Base-by-base conservation (phyloP, 2,329 filamentous ascomycete genomes). In the Colletotrichum cordylinicola region DNA sequence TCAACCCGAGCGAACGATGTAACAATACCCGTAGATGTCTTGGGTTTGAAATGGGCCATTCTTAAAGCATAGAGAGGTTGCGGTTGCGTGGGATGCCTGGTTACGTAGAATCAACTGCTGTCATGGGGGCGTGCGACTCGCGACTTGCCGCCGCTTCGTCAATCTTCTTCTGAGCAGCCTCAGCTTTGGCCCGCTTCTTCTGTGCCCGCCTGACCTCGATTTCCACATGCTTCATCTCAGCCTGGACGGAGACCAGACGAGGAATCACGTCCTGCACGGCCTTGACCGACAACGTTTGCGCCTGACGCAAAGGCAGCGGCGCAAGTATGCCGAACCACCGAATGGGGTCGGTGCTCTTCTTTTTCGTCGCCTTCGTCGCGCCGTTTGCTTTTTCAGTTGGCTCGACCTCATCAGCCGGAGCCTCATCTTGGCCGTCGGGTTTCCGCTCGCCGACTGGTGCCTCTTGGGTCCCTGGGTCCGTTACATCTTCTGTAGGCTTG, bases 171-270 rank as follows among this genome's bases (percentile, higher is more conserved):
- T 78, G 78, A 6, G 82, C 83, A 5, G 82, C 83, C 76, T 85
- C 85, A 2, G 85, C 85, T 81, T 90, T 91, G 31, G 87, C 86
- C 43, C 89, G 84, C 83, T 82, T 88, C 85, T 92, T 92, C 73
- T 88, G 85, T 43, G 89, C 90, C 73, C 93, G 86, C 48, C 93
- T 88, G 70, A 96, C 92, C 78, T 94, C 90, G 67, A 93, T 91
- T 85, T 96, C 94, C 7, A 94, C 82, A n/a, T 85, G 84, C 16
- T 87, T 86, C 90, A 96, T 92, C 79, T 91, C 88, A 33, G 87
- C 87, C 43, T 88, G 87, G n/a, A 94, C 83, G 2, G 88, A 89
- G 8, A 88, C 88, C 10, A 95, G 85, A 52, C 84, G 84, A 2
- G 92, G 89, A 3, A 96, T 83, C 5, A 93, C 82, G 0, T 88